Evolutionary conservation across 495 filamentous ascomycete species (phyloP), one percentile per base, ranked within the genome.

Genomic region (Parachaetomium inaequale): DNA sequence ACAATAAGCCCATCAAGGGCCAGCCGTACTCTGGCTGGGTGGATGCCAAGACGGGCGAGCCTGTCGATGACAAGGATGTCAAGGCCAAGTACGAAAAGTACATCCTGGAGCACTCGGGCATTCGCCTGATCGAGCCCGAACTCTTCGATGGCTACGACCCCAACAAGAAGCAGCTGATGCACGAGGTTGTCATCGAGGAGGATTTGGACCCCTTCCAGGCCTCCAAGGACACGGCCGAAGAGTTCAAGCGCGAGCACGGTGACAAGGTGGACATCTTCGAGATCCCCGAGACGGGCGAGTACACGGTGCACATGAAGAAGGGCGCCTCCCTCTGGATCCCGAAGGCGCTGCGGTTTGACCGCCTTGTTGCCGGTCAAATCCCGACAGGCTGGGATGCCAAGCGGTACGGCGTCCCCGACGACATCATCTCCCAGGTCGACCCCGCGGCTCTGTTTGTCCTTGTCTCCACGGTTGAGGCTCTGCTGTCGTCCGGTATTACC

Each of bases 251-350:
- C 55, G 87, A 97, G 76, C 94, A 99, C 67, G 92, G 91, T 53
- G 94, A 96, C 63, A 96, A 98, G 76, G 96, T 93, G 19, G 95
- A 98, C 67, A 90, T 96, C 70, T 98, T 97, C 70, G 92, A 96
- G 77, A 87, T 98, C 64, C 81, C 86, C n/a, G 95, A 97, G 66
- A 90, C 90, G 36, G 94, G 93, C 66, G 93, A 99, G 72, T 99
- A 86, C 77, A 94, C 87, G 29, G 92, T 99, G 25, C 90, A 91
- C 60, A 78, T 99, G 65, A 93, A 88, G 86, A 96, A 95, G 83
- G 93, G 93, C 53, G 95, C 95, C 29, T 89, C 88, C 23, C 83
- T 99, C 36, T 85, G 94, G 76, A 92, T 99, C 61, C 94, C 94
- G 63, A 99, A 99, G 81, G 95, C 94, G 31, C 85, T 99, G 28